Base-by-base conservation (phyloP, 441 rosid species). In the Gossypium schwendimanii region DNA sequence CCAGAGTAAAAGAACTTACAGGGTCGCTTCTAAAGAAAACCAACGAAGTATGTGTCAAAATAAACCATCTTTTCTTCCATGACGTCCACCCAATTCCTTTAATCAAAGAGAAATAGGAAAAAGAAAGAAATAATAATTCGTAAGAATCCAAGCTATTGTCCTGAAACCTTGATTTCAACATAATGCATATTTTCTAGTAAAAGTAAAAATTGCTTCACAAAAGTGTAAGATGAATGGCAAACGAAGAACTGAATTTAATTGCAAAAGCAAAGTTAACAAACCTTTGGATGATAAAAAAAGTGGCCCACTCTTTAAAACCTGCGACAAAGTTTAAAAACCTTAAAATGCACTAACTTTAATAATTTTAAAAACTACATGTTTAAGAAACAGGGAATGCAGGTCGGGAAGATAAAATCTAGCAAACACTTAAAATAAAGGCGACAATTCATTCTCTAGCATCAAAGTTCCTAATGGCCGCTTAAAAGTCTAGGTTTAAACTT, bases 31-130 rank as follows among this genome's bases (percentile, higher is more conserved):
- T 87, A 81, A 96, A 96, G 89, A 96, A 96, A 84, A 96, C 98
- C 65, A 96, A 80, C 21, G 99, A 96, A 23, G 92, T 96, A 64
- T 88, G 87, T 6, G 99, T 93, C 75, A 96, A 82, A 74, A 96
- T 93, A 80, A 96, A 96, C 99, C 99, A 96, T 66, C 99, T 82
- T 81, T 93, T 96, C 84, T 96, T 96, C 99, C 98, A 96, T n/a
- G 98, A 84, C 57, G 98, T 91, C 99, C 99, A 96, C 39, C 99
- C 99, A 78, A 96, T 89, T 80, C 99, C 99, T 96, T 93, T 75
- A 64, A 53, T 44, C 39, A 44, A 17, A 67, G 2, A 41, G 63
- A 49, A 54, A 31, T 10, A 18, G 17, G 31, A 12, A 10, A n/a
- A 45, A 31, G 33, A 24, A 20, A 45, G 26, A 31, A 72, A 72